Percentiles rank a stretch among this genome's conserved stretches.
phyloP scores from a whole-genome alignment of 2,329 filamentous ascomycete genomes.

The Coleophoma eucalyptorum region DNA sequence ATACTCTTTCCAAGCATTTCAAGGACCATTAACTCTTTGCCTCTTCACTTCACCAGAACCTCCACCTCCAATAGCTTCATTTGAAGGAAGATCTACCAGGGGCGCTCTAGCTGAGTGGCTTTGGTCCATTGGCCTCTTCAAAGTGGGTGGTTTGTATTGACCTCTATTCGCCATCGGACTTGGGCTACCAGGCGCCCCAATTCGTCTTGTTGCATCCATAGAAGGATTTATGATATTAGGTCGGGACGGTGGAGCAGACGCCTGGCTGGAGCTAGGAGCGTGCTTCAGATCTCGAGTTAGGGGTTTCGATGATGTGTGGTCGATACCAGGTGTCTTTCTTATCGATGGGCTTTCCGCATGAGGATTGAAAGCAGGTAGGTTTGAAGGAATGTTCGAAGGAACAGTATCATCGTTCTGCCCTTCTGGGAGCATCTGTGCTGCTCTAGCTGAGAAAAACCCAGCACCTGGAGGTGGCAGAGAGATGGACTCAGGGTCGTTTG shows the following conservation, averaged over 20 bases:
- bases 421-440: slow-evolving; percentile 53
- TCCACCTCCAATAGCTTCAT: slow-evolving; percentile 15
- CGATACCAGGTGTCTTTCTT: slow-evolving; percentile 81
- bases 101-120: slow-evolving; percentile 11
- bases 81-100: slow-evolving; percentile 23
- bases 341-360: slow-evolving; percentile 79
- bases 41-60: slow-evolving; percentile 24
- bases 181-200: slow-evolving; percentile 51
- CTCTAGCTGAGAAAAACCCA: slow-evolving; percentile 69
- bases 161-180: slow-evolving; percentile 55
- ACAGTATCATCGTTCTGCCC: slow-evolving; percentile 11
- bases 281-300: slow-evolving; percentile 56
- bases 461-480: slow-evolving; percentile 19
- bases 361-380: slow-evolving; percentile 63
- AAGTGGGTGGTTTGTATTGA: slow-evolving; percentile 56
- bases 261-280: slow-evolving; percentile 33
- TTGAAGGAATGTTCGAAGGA: slow-evolving; percentile 36
- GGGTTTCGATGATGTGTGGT: slow-evolving; percentile 73
- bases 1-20: neutral
- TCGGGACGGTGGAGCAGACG: slow-evolving; percentile 18
- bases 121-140: slow-evolving; percentile 30
- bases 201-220: slow-evolving; percentile 50
- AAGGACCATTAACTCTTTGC: slow-evolving; percentile 21
- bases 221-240: slow-evolving; percentile 48
- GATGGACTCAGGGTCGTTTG: slow-evolving; percentile 9